Conservation (phyloP, 1,284 basidiomycete genomes). For the Boletus semigastroideus region DNA sequence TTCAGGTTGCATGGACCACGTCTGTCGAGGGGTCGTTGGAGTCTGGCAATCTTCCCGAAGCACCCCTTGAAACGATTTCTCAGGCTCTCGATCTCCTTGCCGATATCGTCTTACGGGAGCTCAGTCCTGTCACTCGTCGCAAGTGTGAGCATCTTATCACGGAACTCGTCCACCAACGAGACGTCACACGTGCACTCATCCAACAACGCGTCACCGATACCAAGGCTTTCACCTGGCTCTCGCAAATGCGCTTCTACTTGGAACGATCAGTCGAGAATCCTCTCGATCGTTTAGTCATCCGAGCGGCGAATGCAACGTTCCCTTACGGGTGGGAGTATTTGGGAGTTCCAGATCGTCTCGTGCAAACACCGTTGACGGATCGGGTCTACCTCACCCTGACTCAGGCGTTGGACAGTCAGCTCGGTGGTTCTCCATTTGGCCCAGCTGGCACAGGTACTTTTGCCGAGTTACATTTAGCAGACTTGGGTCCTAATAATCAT, state of each 20-base stretch:
- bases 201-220: slow-evolving; percentile 63
- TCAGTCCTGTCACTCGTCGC: slow-evolving; percentile 84
- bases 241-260: slow-evolving; percentile 98
- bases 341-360: slow-evolving; percentile 94
- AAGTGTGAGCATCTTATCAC: slow-evolving; percentile 99
- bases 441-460: slow-evolving; percentile 92
- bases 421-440: slow-evolving; percentile 97
- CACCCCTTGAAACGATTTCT: slow-evolving; percentile 72
- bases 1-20: slow-evolving; percentile 93
- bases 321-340: slow-evolving; percentile 99
- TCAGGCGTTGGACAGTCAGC: slow-evolving; percentile 91
- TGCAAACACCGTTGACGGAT: slow-evolving; percentile 98
- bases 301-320: slow-evolving; percentile 91
- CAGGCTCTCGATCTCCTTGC: slow-evolving; percentile 92
- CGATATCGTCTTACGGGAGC: slow-evolving; percentile 91
- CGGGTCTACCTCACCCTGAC: slow-evolving; percentile 96
- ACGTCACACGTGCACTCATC: slow-evolving; percentile 85
- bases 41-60: slow-evolving; percentile 54
- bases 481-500: slow-evolving; percentile 7
- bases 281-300: slow-evolving; percentile 77
- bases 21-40: slow-evolving; percentile 80
- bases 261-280: slow-evolving; percentile 71
- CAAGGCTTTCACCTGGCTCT: slow-evolving; percentile 89
- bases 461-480: neutral
- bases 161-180: slow-evolving; percentile 96